Conservation (phyloP, 768 basidiomycete species). For the Galerina sulciceps region DNA sequence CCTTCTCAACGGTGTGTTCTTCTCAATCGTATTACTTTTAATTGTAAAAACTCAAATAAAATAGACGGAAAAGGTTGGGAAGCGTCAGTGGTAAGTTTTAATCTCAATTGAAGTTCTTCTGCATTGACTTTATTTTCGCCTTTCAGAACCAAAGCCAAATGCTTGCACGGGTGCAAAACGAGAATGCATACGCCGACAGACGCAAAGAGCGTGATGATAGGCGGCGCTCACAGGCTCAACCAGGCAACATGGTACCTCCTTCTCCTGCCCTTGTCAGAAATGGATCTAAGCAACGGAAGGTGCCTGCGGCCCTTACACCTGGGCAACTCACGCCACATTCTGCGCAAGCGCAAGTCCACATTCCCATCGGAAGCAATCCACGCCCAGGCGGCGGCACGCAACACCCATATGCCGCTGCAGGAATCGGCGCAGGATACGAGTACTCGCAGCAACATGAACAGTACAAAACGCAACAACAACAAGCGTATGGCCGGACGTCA, state of each 20-base stretch:
- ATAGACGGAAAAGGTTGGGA: conserved; percentile 95
- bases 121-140: neutral
- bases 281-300: conserved; percentile 72
- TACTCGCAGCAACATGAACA: conserved; percentile 61
- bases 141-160: conserved; percentile 66
- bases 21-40: neutral
- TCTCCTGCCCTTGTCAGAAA: conserved; percentile 81
- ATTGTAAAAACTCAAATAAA: conserved; percentile 4
- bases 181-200: conserved; percentile 53
- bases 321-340: conserved; percentile 75
- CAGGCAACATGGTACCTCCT: conserved; percentile 65
- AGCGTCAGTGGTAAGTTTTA: conserved; percentile 63
- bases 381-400: conserved; percentile 56
- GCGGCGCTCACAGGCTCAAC: conserved; percentile 62
- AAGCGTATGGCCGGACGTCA: conserved; percentile 73
- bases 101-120: conserved; percentile 3
- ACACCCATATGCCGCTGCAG: conserved; percentile 75
- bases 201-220: conserved; percentile 72
- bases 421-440: conserved; percentile 59
- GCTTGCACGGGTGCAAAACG: conserved; percentile 63
- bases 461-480: conserved; percentile 51
- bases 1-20: conserved; percentile 69
- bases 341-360: conserved; percentile 73
- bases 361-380: conserved; percentile 63
- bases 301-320: conserved; percentile 62